Percentiles rank a stretch among this genome's conserved stretches.
Conservation (phyloP, 257 asterid genomes). For the Nicotiana undulata region DNA sequence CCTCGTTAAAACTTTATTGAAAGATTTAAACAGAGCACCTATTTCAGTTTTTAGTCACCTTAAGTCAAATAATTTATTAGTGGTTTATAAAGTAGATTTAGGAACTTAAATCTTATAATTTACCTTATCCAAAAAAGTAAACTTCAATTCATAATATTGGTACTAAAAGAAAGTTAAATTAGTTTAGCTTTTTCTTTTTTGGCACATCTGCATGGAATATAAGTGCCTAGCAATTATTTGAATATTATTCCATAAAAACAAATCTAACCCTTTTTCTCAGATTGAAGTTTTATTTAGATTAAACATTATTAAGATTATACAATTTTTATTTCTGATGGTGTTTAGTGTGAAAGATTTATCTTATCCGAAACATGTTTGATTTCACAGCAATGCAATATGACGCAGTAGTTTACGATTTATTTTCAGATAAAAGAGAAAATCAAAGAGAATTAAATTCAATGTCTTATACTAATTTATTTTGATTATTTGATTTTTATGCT, state of each 20-base stretch:
- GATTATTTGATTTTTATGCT: background rate
- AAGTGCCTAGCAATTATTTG: background rate
- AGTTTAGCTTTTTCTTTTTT: background rate
- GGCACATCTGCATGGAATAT: background rate
- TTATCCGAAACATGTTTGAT: background rate
- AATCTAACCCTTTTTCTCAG: background rate
- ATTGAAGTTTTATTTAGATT: background rate
- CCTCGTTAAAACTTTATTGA: background rate
- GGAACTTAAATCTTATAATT: background rate
- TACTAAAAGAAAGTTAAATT: background rate
- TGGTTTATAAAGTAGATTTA: background rate
- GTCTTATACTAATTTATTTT: background rate
- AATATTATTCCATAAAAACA: background rate
- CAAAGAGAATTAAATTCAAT: background rate
- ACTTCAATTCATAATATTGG: background rate
- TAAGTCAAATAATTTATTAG: background rate
- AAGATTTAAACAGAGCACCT: background rate
- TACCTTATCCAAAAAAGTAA: background rate
- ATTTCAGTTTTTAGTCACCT: background rate
- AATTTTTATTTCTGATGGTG: background rate
- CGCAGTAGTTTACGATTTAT: background rate
- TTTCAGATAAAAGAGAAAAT: background rate
- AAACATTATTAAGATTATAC: background rate
- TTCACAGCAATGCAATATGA: background rate
- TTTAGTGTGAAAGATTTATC: background rate